Conservation (phyloP, 208 protist genomes). For the Angomonas ambiguus region DNA sequence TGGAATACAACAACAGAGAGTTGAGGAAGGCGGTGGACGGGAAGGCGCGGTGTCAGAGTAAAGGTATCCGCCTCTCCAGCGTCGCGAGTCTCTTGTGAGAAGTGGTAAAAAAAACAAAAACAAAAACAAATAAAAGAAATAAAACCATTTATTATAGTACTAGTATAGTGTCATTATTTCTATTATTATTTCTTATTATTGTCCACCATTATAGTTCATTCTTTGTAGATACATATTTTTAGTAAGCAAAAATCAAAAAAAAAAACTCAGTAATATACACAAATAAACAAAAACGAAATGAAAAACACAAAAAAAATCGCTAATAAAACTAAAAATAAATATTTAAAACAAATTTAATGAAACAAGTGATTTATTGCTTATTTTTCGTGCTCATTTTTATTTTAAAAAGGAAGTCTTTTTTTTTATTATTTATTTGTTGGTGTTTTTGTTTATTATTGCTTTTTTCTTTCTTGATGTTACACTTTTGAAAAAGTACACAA, state of each 20-base stretch:
- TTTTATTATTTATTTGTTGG: not conserved
- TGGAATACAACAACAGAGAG: conserved; percentile 11
- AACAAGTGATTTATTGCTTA: not conserved
- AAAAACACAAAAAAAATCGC: too few species aligned
- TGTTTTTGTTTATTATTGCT: conserved; percentile 5
- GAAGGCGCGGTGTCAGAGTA: not conserved
- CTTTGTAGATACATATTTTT: conserved; percentile 2
- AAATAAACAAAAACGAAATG: not conserved
- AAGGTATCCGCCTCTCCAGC: not conserved
- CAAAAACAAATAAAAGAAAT: not conserved
- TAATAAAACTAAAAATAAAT: not conserved
- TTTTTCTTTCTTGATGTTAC: conserved; percentile 3
- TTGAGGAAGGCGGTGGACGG: conserved; percentile 8
- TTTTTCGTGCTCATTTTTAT: too few species aligned
- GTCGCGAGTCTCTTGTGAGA: not conserved
- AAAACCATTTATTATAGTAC: too few species aligned
- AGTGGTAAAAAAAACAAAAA: not conserved
- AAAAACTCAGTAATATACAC: too few species aligned
- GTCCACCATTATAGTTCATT: not conserved
- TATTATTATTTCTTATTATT: not conserved
- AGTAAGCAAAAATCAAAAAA: not conserved
- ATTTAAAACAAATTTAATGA: not conserved
- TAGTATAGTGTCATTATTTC: conserved; percentile 5
- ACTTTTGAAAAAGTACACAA: conserved; percentile 3
- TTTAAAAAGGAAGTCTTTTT: too few species aligned